A percentile compares a stretch with the other conserved stretches of the same genome.
Evolutionary conservation across 345 rosid species (phyloP).

Genomic region (Garcia nutans): DNA sequence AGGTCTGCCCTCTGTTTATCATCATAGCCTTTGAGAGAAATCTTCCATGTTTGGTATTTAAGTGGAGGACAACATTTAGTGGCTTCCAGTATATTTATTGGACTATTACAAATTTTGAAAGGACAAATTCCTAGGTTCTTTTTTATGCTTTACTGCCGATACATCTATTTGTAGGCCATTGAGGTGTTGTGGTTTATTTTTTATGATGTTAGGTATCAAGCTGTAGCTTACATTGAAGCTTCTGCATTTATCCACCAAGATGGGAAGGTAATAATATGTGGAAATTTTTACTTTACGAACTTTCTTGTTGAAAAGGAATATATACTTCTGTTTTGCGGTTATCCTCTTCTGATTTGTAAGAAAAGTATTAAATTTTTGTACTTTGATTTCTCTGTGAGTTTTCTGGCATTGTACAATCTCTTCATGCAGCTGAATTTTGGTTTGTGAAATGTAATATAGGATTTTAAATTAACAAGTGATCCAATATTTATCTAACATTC

Average conservation of each 20-base stretch:
- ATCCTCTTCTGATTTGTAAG: background rate
- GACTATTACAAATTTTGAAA: no score
- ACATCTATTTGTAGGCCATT: background rate
- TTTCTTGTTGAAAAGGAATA: background rate
- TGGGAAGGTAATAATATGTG: slow-evolving; percentile 60
- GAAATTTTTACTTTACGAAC: background rate
- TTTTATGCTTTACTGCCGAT: slow-evolving; percentile 11
- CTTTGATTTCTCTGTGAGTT: background rate
- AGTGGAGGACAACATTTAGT: background rate
- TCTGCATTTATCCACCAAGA: slow-evolving; percentile 95
- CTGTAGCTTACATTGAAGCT: slow-evolving; percentile 95
- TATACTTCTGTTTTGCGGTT: background rate
- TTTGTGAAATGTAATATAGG: background rate
- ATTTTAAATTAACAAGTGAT: background rate
- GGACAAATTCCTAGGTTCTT: background rate
- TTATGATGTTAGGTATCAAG: slow-evolving; percentile 71
- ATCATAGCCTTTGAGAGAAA: background rate
- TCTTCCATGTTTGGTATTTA: background rate
- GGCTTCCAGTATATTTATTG: no score
- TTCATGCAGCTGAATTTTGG: background rate
- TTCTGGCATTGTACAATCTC: background rate
- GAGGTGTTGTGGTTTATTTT: slow-evolving; percentile 9
- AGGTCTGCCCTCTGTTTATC: background rate
- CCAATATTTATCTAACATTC: background rate
- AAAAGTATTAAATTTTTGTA: no score